Evolutionary conservation across 2,329 filamentous ascomycete genomes (phyloP), one percentile per base, ranked within the genome.

Genomic region (Atkinsonella hypoxylon): DNA sequence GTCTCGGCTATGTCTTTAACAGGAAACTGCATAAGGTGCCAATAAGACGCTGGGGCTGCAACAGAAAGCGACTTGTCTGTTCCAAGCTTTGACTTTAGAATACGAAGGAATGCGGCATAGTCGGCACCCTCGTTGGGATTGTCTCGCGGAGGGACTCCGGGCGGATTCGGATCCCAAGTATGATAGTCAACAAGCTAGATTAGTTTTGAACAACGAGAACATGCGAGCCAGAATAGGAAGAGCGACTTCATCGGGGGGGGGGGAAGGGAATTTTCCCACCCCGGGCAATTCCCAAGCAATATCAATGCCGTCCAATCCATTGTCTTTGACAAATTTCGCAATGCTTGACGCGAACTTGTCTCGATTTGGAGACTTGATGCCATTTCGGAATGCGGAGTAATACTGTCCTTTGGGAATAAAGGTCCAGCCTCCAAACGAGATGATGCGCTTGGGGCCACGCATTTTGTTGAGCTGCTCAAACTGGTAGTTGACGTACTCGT

Each of bases 231-330:
- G n/a, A n/a, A n/a, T n/a, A 22, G 20, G 3, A 26, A 26, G 6
- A 6, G 22, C n/a, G 22, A 6, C 22, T 26, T 26, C 22, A 26
- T 26, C 22, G 22, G 22, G 6, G 6, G 3, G 22, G 22, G 22
- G 22, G 22, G 26, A 26, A 4, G 26, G 26, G 26, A 26, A 26
- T 36, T 36, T 36, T 10, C 34, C 54, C 22, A 58, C 56, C 4
- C 58, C 61, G 7, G 62, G 62, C 30, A 70, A 22, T 43, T 70
- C 69, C 71, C 70, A 75, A 51, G 71, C 68, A 22, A 70, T 53
- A 47, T 72, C 68, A 4, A 71, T 50, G 0, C 70, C 69, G 42
- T 70, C 68, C 0, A 72, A 53, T 7, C 54, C 47, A 13, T 67
- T 31, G 11, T 71, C 26, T n/a, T 64, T 51, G 51, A 71, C 5